Percentiles rank a stretch among this genome's conserved stretches.
Conservation (phyloP, 2,329 filamentous ascomycete genomes). For the Hymenotorrendiella dingleyae region DNA sequence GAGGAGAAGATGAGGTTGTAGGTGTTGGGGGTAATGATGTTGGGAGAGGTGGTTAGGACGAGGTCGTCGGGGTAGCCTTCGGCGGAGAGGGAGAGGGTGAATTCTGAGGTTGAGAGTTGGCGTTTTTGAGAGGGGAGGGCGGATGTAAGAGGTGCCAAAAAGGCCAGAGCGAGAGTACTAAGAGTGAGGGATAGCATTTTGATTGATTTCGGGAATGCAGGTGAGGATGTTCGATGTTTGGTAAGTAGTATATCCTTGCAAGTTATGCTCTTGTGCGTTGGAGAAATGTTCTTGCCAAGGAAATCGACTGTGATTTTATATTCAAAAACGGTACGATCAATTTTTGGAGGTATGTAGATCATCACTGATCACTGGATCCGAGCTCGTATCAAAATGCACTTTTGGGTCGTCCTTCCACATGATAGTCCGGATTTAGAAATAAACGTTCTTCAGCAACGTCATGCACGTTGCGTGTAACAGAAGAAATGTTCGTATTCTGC, state of each 20-base stretch:
- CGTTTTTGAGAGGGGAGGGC: not conserved
- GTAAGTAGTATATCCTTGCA: not conserved
- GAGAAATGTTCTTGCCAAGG: too few relatives aligned
- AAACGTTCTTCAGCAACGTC: too few relatives aligned
- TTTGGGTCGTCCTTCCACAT: too few relatives aligned
- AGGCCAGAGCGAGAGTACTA: not conserved
- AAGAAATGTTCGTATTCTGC: too few relatives aligned
- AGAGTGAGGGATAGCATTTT: not conserved
- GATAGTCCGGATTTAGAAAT: too few relatives aligned
- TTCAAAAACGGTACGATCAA: too few relatives aligned
- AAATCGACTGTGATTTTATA: too few relatives aligned
- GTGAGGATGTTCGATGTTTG: not conserved
- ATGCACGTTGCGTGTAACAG: too few relatives aligned
- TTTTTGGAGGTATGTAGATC: too few relatives aligned
- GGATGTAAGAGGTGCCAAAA: not conserved
- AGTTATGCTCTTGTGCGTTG: not conserved
- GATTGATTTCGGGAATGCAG: not conserved
- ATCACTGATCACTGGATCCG: too few relatives aligned
- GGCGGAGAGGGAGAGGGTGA: not conserved
- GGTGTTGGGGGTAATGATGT: slow-evolving; percentile 1
- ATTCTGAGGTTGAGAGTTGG: not conserved
- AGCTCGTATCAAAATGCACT: too few relatives aligned
- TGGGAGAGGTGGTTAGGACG: slow-evolving; percentile 1
- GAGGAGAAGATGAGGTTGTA: slow-evolving; percentile 4
- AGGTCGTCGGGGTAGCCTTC: not conserved